phyloP scores from a whole-genome alignment of 176 grass and related monocot genomes.

The Secale cereale region DNA sequence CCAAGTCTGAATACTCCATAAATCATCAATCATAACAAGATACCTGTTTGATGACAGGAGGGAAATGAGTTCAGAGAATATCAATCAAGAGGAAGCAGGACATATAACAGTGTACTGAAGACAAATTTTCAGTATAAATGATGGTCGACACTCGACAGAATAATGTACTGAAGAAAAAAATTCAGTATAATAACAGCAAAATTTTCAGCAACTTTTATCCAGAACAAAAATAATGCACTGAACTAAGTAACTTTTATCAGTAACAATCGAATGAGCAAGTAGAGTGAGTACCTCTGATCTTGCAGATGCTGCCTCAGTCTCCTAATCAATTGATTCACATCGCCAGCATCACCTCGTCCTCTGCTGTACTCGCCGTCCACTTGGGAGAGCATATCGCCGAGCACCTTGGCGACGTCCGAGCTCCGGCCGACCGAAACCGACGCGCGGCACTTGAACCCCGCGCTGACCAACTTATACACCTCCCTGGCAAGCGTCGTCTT shows the following conservation, averaged over 20 bases:
- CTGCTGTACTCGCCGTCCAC: background rate
- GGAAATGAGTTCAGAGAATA: background rate
- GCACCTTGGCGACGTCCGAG: background rate
- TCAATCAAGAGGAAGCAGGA: background rate
- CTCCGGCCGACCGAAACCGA: constrained; percentile 9
- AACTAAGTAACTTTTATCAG: no score
- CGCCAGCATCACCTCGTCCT: background rate
- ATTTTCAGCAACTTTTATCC: no score
- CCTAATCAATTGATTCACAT: background rate
- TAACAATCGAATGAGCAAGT: no score
- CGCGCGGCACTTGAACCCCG: background rate
- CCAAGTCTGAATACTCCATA: constrained; percentile 23
- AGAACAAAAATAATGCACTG: no score
- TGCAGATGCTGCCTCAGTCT: background rate
- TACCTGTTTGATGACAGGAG: constrained; percentile 19
- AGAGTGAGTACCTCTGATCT: background rate
- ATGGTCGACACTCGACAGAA: no score
- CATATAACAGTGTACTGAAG: no score
- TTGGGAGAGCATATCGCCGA: background rate
- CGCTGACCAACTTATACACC: background rate
- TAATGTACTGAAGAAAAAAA: no score
- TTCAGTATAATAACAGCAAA: no score
- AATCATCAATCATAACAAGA: constrained; percentile 34
- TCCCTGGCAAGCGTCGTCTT: constrained; percentile 36
- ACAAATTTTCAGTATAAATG: no score